Base-by-base conservation (phyloP, 1,284 basidiomycete genomes). In the Cryptococcus neoformans region DNA sequence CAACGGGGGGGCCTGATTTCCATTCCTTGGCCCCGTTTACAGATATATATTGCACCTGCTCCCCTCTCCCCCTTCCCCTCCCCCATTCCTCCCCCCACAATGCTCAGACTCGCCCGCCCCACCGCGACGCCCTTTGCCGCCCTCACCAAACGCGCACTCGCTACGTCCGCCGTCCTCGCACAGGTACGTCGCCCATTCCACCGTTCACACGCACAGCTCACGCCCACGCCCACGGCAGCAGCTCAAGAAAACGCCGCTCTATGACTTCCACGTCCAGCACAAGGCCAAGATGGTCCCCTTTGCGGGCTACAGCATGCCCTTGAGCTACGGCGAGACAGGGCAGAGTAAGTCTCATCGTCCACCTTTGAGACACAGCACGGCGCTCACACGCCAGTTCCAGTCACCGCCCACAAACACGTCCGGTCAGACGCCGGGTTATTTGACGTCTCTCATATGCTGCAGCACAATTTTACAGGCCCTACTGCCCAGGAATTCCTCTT, bases 371-470 rank as follows among this genome's bases (percentile, higher is more conserved):
- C n/a, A 3, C 10, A 41, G n/a, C n/a, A 41, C 40, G 11, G n/a
- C 11, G n/a, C 40, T 41, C 11, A 41, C 40, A 41, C 21, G 21
- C 40, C 40, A 17, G 56, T 21, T 21, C 12, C 69, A 95, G 92
- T 92, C 52, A 86, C 88, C 1, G 94, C 92, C 63, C 95, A 99
- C 77, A 85, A 89, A 54, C 90, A 98, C 73, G 90, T 96, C 54
- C 86, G 96, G 39, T 84, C 81, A 6, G 84, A 83, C 39, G 90
- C 85, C 1, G 94, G 94, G 1, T 81, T 99, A 35, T 99, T 99
- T 75, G 95, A 99, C 73, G 96, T 99, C 39, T 91, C 92, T 37
- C 95, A 99, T 79, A 99, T 99, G 95, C 89, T 91, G 40, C 91
- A 93, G 77, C 87, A 88, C 56, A 87, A 84, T 63, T 91, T 93